Percentiles rank a stretch among this genome's conserved stretches.
Evolutionary conservation across 768 basidiomycete species (phyloP).

Genomic region (Cystobasidium onofrii): DNA sequence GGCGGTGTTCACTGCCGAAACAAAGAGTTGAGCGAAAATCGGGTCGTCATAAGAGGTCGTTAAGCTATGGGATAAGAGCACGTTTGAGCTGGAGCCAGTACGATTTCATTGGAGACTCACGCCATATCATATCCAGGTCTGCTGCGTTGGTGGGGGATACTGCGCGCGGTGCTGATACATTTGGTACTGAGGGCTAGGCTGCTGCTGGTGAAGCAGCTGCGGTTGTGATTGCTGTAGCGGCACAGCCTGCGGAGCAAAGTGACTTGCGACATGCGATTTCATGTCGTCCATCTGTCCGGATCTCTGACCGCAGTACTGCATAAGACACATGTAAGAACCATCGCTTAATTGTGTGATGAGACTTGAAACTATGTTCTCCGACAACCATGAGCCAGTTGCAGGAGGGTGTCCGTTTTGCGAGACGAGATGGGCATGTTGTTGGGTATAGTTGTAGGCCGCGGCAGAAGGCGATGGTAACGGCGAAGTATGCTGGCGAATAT

Average conservation of each 20-base stretch:
- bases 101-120: background rate
- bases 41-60: background rate
- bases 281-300: background rate
- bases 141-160: background rate
- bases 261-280: background rate
- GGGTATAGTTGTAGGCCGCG: background rate
- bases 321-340: background rate
- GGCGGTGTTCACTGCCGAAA: background rate
- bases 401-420: background rate
- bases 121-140: background rate
- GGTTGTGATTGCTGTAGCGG: background rate
- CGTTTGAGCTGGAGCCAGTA: too few relatives aligned
- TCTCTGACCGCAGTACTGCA: constrained; percentile 1
- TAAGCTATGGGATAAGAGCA: too few relatives aligned
- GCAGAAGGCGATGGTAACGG: background rate
- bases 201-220: background rate
- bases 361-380: background rate
- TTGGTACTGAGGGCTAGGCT: background rate
- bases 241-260: background rate
- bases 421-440: background rate
- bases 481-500: background rate
- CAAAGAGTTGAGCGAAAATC: background rate
- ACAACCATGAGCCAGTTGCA: background rate
- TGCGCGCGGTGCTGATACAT: background rate
- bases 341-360: background rate